A percentile compares a stretch with the other conserved stretches of the same genome.
Conservation (phyloP, 2,329 filamentous ascomycete genomes). For the Xylariaceae sp. region DNA sequence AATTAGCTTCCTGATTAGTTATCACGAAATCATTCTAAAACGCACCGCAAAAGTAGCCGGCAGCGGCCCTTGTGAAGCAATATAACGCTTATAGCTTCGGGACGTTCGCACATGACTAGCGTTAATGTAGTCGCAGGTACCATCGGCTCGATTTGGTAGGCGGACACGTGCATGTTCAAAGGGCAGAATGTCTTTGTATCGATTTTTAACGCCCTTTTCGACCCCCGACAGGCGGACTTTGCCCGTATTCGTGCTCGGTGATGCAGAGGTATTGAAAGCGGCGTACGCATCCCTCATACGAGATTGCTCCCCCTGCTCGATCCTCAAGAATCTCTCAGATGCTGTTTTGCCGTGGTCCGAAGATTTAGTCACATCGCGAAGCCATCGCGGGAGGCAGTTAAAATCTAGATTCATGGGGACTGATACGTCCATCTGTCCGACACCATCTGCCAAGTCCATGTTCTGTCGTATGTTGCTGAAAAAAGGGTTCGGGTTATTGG, state of each 20-base stretch:
- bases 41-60: constrained; percentile 88
- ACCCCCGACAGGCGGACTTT: constrained; percentile 82
- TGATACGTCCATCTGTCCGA: constrained; percentile 73
- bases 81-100: constrained; percentile 88
- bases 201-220: constrained; percentile 92
- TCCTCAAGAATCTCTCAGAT: constrained; percentile 78
- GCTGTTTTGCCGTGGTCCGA: constrained; percentile 77
- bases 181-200: constrained; percentile 97
- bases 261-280: constrained; percentile 48
- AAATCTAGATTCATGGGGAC: constrained; percentile 50
- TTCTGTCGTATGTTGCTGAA: constrained; percentile 97
- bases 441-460: constrained; percentile 90
- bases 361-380: constrained; percentile 67
- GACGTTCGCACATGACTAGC: constrained; percentile 82
- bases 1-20: constrained; percentile 32
- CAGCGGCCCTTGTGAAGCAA: constrained; percentile 91
- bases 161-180: constrained; percentile 92
- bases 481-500: constrained; percentile 79
- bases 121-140: constrained; percentile 91
- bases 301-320: constrained; percentile 83
- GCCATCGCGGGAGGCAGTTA: constrained; percentile 72
- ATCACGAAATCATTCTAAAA: constrained; percentile 9
- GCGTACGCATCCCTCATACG: constrained; percentile 84
- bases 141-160: constrained; percentile 66
- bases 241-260: constrained; percentile 29